Base-by-base conservation (phyloP, 2,329 filamentous ascomycete genomes). In the Cladosporium phlei region DNA sequence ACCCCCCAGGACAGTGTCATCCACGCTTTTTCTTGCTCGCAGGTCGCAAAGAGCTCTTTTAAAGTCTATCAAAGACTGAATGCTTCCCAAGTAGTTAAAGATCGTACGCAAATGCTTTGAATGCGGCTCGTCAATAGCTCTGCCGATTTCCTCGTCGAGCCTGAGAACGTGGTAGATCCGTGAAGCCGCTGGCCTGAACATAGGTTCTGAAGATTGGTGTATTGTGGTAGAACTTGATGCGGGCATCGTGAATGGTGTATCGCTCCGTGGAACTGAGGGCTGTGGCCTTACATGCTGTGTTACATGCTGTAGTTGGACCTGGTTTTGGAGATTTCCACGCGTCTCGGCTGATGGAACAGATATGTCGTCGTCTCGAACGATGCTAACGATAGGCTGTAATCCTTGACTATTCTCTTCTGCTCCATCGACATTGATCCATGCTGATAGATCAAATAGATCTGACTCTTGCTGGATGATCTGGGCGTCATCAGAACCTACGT, bases 41-140 rank as follows among this genome's bases (percentile, higher is more conserved):
- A 35, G 33, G 22, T 35, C 33, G 33, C 33, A 7, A 12, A 35
- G 33, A 20, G 33, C 33, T 35, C 33, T 35, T 20, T 35, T 35
- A 19, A 35, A 35, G 22, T 16, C 19, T 4, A 35, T 20, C 16
- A 35, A 17, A 35, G 33, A 35, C 33, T 35, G 33, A 11, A 10
- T 35, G 12, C 33, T 35, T n/a, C 33, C 33, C 16, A 35, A 12
- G 22, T 35, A 35, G 33, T 35, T 35, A 19, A 35, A 35, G 12
- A 35, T 17, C 6, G n/a, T 12, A 7, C 17, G 16, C 19, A 35
- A 20, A 17, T 35, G 16, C n/a, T 35, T 17, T 20, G 33, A 17
- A 35, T 20, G 22, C n/a, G 33, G 33, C 12, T 35, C 19, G 19
- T 35, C 33, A 20, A 35, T 35, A 20, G 7, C 22, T 20, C 33